Evolutionary conservation across 2,329 filamentous ascomycete species (phyloP).

Genomic region (Verticillium dahliae): DNA sequence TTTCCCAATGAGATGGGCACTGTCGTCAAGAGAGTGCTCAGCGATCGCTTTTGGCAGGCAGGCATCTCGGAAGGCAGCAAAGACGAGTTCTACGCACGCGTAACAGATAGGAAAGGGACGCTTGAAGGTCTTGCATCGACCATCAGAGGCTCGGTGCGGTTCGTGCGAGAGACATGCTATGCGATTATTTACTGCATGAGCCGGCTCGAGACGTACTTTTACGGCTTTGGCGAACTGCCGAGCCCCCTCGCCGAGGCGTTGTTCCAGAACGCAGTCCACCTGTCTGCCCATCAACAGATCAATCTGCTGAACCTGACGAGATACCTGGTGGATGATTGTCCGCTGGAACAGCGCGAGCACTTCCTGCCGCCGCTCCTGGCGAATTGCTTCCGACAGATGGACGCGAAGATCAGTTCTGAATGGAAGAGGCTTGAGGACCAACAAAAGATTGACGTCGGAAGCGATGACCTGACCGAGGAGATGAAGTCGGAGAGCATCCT

Average conservation of each 20-base stretch:
- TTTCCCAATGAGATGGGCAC: constrained; percentile 69
- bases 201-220: constrained; percentile 79
- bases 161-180: constrained; percentile 89
- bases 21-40: constrained; percentile 76
- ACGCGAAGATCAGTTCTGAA: constrained; percentile 78
- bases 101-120: constrained; percentile 80
- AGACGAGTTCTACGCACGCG: constrained; percentile 91
- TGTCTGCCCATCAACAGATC: constrained; percentile 90
- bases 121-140: constrained; percentile 92
- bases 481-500: constrained; percentile 98
- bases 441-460: constrained; percentile 56
- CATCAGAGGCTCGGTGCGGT: constrained; percentile 80
- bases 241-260: constrained; percentile 76
- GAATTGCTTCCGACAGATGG: constrained; percentile 77
- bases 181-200: constrained; percentile 93
- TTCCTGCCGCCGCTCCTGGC: constrained; percentile 83
- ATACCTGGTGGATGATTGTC: constrained; percentile 88
- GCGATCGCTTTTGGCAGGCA: constrained; percentile 96
- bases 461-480: constrained; percentile 81
- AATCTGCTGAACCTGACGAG: constrained; percentile 86
- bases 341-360: constrained; percentile 64
- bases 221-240: constrained; percentile 80
- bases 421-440: constrained; percentile 72
- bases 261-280: constrained; percentile 71
- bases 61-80: constrained; percentile 94